These are phyloP conservation scores for Exophiala phaeomuriformis DNA, from an alignment of 2,329 filamentous ascomycete genomes.

Conservation along the genomic window DNA sequence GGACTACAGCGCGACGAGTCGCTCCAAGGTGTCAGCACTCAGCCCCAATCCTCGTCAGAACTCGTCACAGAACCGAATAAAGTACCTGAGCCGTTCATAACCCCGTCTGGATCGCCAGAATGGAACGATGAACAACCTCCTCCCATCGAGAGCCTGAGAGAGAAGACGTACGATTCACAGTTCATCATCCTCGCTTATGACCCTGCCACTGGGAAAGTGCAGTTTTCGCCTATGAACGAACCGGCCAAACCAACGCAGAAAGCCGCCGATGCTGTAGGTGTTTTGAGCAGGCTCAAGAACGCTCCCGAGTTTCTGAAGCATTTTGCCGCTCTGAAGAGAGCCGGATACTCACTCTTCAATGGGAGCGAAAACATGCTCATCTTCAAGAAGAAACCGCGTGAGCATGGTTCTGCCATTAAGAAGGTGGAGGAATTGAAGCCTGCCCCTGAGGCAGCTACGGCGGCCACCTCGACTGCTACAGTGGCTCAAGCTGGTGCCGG, in stretches of 20 bases:
- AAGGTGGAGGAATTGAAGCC: not conserved
- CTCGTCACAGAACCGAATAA: not conserved
- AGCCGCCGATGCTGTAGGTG: slow-evolving; percentile 28
- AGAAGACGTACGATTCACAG: slow-evolving; percentile 10
- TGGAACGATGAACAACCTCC: slow-evolving; percentile 24
- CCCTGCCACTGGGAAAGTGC: slow-evolving; percentile 21
- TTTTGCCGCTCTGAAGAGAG: slow-evolving; percentile 33
- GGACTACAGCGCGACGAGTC: not conserved
- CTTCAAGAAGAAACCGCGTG: slow-evolving; percentile 17
- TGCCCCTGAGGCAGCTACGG: not conserved
- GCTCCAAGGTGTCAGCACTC: not conserved
- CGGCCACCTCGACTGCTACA: not conserved
- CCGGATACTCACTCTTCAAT: slow-evolving; percentile 39
- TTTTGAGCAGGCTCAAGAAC: slow-evolving; percentile 35
- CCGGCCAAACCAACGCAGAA: slow-evolving; percentile 2
- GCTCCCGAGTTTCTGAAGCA: slow-evolving; percentile 38
- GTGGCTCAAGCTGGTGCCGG: not conserved
- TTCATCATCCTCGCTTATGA: slow-evolving; percentile 21
- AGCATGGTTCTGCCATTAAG: not conserved
- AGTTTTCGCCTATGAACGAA: slow-evolving; percentile 20
- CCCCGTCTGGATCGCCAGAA: slow-evolving; percentile 10
- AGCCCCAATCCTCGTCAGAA: not conserved
- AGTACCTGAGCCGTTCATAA: slow-evolving; percentile 16
- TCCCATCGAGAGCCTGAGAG: slow-evolving; percentile 12
- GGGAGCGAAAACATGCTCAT: slow-evolving; percentile 34